Conservation (phyloP, 148 eudicot species). For the Silene uniflora region DNA sequence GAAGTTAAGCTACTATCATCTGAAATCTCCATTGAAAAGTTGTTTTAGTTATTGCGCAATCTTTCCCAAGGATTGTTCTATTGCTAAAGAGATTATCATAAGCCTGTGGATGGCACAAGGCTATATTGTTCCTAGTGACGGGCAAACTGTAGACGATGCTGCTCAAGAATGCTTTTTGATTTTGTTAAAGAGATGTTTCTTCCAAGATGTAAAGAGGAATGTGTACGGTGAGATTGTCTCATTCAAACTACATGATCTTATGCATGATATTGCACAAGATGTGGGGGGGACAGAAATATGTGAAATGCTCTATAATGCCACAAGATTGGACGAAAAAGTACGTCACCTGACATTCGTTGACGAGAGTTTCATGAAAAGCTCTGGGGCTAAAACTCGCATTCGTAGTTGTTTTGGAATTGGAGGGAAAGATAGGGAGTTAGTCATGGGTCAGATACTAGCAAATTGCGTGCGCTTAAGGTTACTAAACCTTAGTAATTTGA, state of each 20-base stretch:
- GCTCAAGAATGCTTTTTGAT: too few species aligned
- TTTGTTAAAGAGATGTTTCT: too few species aligned
- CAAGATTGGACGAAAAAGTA: neutral
- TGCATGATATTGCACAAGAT: neutral
- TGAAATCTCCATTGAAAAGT: too few species aligned
- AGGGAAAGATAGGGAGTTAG: too few species aligned
- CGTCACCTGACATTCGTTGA: neutral
- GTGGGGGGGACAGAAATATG: neutral
- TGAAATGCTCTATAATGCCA: neutral
- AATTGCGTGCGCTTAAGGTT: neutral
- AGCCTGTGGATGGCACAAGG: too few species aligned
- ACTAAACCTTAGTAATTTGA: neutral
- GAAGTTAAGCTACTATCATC: too few species aligned
- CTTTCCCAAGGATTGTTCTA: neutral
- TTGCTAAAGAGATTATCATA: neutral
- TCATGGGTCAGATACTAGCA: neutral
- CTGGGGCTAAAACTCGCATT: too few species aligned
- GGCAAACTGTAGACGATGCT: neutral
- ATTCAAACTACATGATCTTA: conserved; percentile 14
- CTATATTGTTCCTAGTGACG: neutral
- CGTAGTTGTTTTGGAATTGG: too few species aligned
- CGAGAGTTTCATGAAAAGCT: too few species aligned
- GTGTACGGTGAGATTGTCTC: too few species aligned
- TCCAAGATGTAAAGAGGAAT: too few species aligned
- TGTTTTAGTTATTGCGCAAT: too few species aligned